Evolutionary conservation across 164 flowering plant species (phyloP), one percentile per base, ranked within the genome.

Genomic region (Saururus chinensis): DNA sequence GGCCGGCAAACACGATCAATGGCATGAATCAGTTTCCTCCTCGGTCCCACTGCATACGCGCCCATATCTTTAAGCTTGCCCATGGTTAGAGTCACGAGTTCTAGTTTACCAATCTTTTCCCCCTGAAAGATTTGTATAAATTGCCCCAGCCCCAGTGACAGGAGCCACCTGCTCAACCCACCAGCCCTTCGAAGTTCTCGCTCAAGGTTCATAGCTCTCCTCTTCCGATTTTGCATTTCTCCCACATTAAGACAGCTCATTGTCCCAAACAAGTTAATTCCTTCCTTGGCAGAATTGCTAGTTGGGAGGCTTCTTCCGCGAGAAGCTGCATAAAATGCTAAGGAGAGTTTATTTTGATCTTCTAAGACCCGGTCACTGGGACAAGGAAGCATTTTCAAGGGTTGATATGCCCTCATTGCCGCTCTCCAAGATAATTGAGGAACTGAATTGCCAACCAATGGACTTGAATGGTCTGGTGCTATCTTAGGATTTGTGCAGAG

Each of bases 21-120:
- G 19, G 97, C 95, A 75, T 93, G 97, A 60, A 90, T 84, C 67
- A 90, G 74, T 75, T 93, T 93, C 69, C 99, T 81, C 75, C 99
- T 71, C 0, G 99, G 97, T 7, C 97, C 99, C 30, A 93, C 96
- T 13, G 97, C 89, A 65, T 61, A 63, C 37, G 77, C 84, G 53
- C 97, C 97, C 97, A 90, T 90, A 49, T 88, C 90, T 76, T 88
- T 88, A 56, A 90, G 96, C 70, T 82, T 85, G 67, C 76, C 70
- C 99, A 93, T 93, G 35, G 86, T 86, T 56, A 93, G 71, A 64
- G 76, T 82, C 66, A 79, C 78, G 74, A 93, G 59, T 64, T 86
- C 89, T 77, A 79, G 72, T 53, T 84, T 87, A 64, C 55, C 66
- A 11, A 88, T 60, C 8, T 70, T 76, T 61, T 68, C 74, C 40